Evolutionary conservation across 192 early-diverging fungal genomes (phyloP).

Genomic region (Lunasporangiospora selenospora): DNA sequence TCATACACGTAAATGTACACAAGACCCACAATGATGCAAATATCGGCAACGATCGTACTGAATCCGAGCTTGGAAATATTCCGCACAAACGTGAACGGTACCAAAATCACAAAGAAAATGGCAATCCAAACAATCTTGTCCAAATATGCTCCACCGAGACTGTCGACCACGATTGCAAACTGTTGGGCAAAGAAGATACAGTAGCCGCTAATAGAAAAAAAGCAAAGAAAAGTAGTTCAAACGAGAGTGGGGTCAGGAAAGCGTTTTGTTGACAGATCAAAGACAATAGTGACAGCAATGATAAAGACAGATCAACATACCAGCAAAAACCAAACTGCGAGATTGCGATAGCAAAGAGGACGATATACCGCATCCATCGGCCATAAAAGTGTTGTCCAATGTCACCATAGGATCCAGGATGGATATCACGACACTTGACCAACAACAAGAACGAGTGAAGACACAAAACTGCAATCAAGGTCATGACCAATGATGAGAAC

Average conservation of each 20-base stretch:
- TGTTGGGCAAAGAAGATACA: conserved; percentile 91
- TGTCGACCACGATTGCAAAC: conserved; percentile 72
- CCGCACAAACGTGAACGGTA: conserved; percentile 85
- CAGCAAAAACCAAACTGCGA: conserved; percentile 86
- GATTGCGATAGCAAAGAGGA: conserved; percentile 71
- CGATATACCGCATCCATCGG: conserved; percentile 64
- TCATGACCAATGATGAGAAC: conserved; percentile 68
- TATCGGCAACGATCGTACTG: conserved; percentile 81
- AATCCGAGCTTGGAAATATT: conserved; percentile 84
- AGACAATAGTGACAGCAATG: too few species aligned
- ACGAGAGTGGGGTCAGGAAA: too few species aligned
- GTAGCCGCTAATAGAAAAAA: conserved; percentile 59
- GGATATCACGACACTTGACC: conserved; percentile 64
- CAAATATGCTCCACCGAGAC: conserved; percentile 65
- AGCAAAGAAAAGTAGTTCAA: too few species aligned
- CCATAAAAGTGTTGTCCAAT: conserved; percentile 72
- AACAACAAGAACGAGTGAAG: conserved; percentile 71
- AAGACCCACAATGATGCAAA: conserved; percentile 87
- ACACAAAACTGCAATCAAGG: conserved; percentile 64
- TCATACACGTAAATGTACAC: conserved; percentile 78
- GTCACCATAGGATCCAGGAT: conserved; percentile 75
- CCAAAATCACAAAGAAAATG: conserved; percentile 72
- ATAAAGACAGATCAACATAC: too few species aligned
- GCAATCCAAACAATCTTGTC: conserved; percentile 71
- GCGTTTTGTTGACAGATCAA: too few species aligned